Evolutionary conservation across 306 rosid genomes (phyloP), one percentile per base, ranked within the genome.

Genomic region (Aeschynomene evenia): DNA sequence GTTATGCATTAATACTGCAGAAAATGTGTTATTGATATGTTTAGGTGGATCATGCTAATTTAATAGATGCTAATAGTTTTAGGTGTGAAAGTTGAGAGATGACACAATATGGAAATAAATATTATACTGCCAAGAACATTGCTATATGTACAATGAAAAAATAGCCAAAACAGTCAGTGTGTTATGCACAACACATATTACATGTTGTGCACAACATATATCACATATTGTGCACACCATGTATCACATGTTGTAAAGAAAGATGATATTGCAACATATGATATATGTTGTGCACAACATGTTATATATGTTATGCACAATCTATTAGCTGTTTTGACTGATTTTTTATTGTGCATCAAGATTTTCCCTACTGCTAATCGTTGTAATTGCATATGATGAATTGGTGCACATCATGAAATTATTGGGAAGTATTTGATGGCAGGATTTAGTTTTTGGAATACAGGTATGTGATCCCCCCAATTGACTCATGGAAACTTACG

Each of bases 1-100:
- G 42, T 48, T 75, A 16, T 57, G 54, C 54, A 34, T 20, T 36
- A n/a, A 53, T 23, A 10, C 43, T 53, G 40, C 48, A 22, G 53
- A 65, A 73, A 31, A 56, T 46, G 34, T 19, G 63, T 39, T 31
- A 29, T 22, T n/a, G 57, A 48, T 29, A 34, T 66, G 54, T 34
- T 74, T 42, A 57, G 42, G 37, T 33, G 33, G 66, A 65, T 67
- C 29, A 21, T 28, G 37, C 65, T 55, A 29, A 65, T 43, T 45
- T 21, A 31, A 18, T 36, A 28, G 43, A 64, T 52, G 34, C n/a
- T 33, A 64, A 19, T 15, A 29, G 18, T 37, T 67, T 63, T 65
- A 20, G 40, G 19, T 10, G 42, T 56, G 52, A 29, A 74, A 22
- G 57, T 45, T 65, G 46, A 45, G 14, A 36, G 54, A 24, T 50